phyloP scores from a whole-genome alignment of 257 asterid species.

The Jacaranda copaia region DNA sequence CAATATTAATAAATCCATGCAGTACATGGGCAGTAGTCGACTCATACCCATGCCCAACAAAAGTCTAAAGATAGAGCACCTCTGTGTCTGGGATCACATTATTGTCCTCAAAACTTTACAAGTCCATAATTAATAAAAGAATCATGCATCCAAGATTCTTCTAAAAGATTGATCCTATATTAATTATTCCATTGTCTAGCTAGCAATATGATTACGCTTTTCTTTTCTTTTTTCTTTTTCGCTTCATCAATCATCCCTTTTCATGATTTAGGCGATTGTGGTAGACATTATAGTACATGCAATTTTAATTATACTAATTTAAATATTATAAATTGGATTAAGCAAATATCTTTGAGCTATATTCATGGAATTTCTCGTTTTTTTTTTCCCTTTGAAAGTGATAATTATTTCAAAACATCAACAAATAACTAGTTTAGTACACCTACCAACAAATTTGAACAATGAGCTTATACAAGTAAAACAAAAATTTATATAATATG shows the following conservation, averaged over 20 bases:
- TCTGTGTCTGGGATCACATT: conserved; percentile 27
- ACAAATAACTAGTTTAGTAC: no score
- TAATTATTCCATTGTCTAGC: neutral
- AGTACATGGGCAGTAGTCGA: neutral
- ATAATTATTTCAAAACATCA: no score
- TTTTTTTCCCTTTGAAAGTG: no score
- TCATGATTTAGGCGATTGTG: conserved; percentile 21
- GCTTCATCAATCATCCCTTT: neutral
- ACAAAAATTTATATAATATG: no score
- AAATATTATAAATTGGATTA: neutral
- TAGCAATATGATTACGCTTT: neutral
- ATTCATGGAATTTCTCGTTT: neutral
- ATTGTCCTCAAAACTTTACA: conserved; percentile 22
- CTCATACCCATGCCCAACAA: conserved; percentile 19
- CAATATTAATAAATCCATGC: neutral
- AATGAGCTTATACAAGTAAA: no score
- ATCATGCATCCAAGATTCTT: conserved; percentile 35
- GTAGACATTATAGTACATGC: conserved; percentile 4
- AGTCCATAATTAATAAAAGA: conserved; percentile 32
- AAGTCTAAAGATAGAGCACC: conserved; percentile 16
- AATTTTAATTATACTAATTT: neutral
- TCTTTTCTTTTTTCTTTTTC: neutral
- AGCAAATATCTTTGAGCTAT: neutral
- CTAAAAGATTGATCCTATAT: conserved; percentile 4
- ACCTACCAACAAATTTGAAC: no score